Conservation (phyloP, 306 rosid genomes). For the Hippophae gyantsensis region DNA sequence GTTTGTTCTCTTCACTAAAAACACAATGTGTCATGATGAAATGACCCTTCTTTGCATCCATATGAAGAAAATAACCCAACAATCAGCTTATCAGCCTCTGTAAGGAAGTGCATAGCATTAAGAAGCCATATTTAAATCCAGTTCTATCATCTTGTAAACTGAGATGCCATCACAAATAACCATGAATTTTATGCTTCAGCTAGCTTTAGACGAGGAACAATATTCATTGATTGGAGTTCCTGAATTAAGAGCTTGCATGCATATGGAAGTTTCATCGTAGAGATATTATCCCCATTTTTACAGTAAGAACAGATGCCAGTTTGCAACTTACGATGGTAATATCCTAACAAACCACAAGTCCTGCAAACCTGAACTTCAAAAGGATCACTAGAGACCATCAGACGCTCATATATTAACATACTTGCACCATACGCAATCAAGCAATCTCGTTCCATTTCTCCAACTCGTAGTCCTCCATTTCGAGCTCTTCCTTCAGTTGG, state of each 20-base stretch:
- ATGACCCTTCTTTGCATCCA: too few relatives aligned
- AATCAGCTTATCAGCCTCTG: too few relatives aligned
- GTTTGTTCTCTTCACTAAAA: too few relatives aligned
- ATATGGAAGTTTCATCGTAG: constrained; percentile 80
- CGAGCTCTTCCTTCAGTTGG: constrained; percentile 94
- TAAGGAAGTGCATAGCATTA: too few relatives aligned
- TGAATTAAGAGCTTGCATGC: constrained; percentile 95
- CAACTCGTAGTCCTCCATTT: constrained; percentile 94
- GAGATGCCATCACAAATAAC: too few relatives aligned
- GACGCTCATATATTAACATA: constrained; percentile 79
- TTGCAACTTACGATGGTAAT: constrained; percentile 72
- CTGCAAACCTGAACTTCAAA: constrained; percentile 90
- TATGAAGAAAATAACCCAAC: too few relatives aligned
- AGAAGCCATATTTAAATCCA: too few relatives aligned
- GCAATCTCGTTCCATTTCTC: constrained; percentile 98
- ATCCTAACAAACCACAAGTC: constrained; percentile 77
- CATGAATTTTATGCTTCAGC: constrained; percentile 39
- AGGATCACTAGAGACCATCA: constrained; percentile 89
- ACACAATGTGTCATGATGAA: too few relatives aligned
- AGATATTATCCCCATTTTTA: constrained; percentile 74
- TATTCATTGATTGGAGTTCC: constrained; percentile 93
- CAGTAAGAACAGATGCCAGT: constrained; percentile 75
- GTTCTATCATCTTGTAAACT: too few relatives aligned
- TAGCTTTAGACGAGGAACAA: constrained; percentile 71
- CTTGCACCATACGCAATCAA: constrained; percentile 97